Evolutionary conservation across 2,329 filamentous ascomycete species (phyloP), one percentile per base, ranked within the genome.

Genomic region (Scedosporium apiospermum): DNA sequence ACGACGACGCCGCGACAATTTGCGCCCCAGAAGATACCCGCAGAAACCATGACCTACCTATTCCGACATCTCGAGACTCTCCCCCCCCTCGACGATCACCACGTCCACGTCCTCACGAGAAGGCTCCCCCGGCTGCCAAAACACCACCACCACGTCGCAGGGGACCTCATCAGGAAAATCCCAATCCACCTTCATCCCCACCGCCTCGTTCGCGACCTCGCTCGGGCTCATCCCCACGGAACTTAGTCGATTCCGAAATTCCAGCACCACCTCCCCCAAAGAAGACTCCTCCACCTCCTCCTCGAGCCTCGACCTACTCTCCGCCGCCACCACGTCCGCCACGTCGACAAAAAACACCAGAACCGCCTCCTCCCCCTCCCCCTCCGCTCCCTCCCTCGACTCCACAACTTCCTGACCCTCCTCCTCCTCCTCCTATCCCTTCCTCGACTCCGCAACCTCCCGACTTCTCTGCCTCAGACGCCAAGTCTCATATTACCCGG

Each of bases 1-100:
- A 61, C 41, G 60, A 61, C 26, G 60, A 61, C 18, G 49, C 46
- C 27, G 26, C 60, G 27, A 61, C 60, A 10, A 41, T 61, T 18
- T 61, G 60, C 21, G 60, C 44, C 3, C 60, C 49, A n/a, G 46
- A 61, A 26, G 60, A 61, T 38, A 42, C 16, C 27, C 46, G 46
- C 12, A 26, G 26, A n/a, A 42, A 21, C 38, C 12, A 10, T n/a
- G 44, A 61, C 10, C 10, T 51, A 5, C 26, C 6, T 27, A 51
- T 49, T 26, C 46, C 60, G 23, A 18, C 41, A 9, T 49, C 58
- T 44, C 18, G 23, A 27, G 12, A 14, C 16, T 23, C 26, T n/a
- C 23, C 58, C 12, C 58, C 26, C 4, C 23, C 58, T 18, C 58
- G 42, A 4, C 41, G 34, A 6, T 26, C n/a, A 26, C 44, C 58